Base-by-base conservation (phyloP, 2,329 filamentous ascomycete genomes). In the Aspergillus neotritici region DNA sequence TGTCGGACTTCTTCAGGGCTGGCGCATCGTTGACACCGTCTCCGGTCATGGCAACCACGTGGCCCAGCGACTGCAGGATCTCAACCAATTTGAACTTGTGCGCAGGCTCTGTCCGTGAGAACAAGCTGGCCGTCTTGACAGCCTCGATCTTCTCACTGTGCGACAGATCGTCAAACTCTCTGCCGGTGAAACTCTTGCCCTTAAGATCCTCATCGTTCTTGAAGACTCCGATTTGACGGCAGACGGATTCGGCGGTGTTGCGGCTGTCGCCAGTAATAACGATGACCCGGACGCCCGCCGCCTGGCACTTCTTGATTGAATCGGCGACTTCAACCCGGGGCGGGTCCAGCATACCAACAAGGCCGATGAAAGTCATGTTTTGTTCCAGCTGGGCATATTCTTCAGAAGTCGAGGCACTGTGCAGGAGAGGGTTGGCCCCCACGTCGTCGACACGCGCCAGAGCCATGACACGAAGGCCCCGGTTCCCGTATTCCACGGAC, bases 21-120 rank as follows among this genome's bases (percentile, higher is more conserved):
- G 93, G 93, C 4, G 93, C 93, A 67, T 98, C 93, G 62, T 98
- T 98, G 67, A 98, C 93, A 68, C 93, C 93, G 62, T 98, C 93
- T 61, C 93, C 93, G 55, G 93, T 98, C 93, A 98, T 98, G 54
- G 93, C 93, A 51, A 98, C 94, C 34, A 98, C 93, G 65, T 98
- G 88, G 48, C 87, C 87, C 39, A 87, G 76, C 46, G 87, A 88
- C 67, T 98, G 94, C 35, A 98, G 84, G 34, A 98, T 83, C 65
- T 98, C 93, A 37, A 98, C 91, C 35, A 98, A 81, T 70, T 88
- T 93, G n/a, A 87, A 94, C 78, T 98, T 98, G 78, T 98, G 93
- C 38, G 78, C 82, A 40, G 93, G 93, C 68, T 98, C 93, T 16
- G 94, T 94, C 51, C 93, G 86, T 30, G 93, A 98, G 74, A 98